Percentiles rank a stretch among this genome's conserved stretches.
These are phyloP conservation scores for Pestalotiopsis sp. DNA, from an alignment of 2,329 filamentous ascomycete species.

Conservation along the genomic window DNA sequence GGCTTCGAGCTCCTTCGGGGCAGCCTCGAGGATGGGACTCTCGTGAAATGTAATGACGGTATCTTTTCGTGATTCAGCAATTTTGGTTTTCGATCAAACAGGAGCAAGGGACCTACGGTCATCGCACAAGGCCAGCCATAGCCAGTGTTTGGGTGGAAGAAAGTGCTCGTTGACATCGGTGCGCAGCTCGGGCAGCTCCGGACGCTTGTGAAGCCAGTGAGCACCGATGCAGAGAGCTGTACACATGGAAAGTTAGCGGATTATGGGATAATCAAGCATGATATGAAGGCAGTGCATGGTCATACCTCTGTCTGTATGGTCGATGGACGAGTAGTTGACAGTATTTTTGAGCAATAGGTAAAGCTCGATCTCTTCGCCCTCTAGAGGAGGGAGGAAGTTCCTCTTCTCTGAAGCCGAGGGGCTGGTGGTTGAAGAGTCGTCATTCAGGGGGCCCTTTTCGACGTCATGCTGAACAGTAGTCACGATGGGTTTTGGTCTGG, in stretches of 20 bases:
- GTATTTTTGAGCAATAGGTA: conserved; percentile 65
- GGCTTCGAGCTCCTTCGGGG: conserved; percentile 28
- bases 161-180: conserved; percentile 29
- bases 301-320: conserved; percentile 65
- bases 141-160: conserved; percentile 56
- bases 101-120: conserved; percentile 48
- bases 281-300: conserved; percentile 19
- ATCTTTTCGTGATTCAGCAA: conserved; percentile 38
- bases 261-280: background rate
- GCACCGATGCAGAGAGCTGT: conserved; percentile 71
- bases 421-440: conserved; percentile 8
- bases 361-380: conserved; percentile 30
- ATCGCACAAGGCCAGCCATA: conserved; percentile 70
- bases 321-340: conserved; percentile 76
- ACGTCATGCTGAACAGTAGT: conserved; percentile 14
- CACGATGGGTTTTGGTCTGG: background rate
- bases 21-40: conserved; percentile 39
- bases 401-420: background rate
- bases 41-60: conserved; percentile 74
- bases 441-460: conserved; percentile 20
- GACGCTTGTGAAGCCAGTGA: conserved; percentile 59
- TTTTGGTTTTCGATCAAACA: background rate
- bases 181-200: conserved; percentile 27
- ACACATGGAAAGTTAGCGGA: conserved; percentile 7
- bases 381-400: conserved; percentile 1